Evolutionary conservation across 129 eudicot genomes (phyloP).

Genomic region (Centrapalus pauciflorus): DNA sequence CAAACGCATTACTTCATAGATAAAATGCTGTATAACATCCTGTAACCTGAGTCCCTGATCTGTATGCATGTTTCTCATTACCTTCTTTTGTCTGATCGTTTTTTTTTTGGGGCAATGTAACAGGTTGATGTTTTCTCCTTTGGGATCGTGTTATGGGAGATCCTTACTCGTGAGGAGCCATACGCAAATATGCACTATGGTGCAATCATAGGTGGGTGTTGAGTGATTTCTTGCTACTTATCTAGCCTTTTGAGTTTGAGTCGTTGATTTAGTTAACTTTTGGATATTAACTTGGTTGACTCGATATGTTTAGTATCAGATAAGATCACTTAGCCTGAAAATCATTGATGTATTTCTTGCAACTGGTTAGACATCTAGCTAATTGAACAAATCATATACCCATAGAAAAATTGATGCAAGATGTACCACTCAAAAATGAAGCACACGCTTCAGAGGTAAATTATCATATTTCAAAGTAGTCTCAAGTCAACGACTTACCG

Average conservation of each 20-base stretch:
- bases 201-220: constrained; percentile 74
- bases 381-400: not conserved
- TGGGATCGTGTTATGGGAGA: constrained; percentile 97
- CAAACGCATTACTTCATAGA: too few relatives aligned
- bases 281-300: constrained; percentile 8
- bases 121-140: constrained; percentile 97
- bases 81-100: not conserved
- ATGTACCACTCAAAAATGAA: too few relatives aligned
- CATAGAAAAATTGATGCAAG: too few relatives aligned
- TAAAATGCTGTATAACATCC: too few relatives aligned
- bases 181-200: constrained; percentile 98
- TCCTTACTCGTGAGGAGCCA: constrained; percentile 96
- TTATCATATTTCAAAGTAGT: too few relatives aligned
- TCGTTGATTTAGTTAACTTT: not conserved
- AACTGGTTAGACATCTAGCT: not conserved
- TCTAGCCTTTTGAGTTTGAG: not conserved
- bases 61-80: too few relatives aligned
- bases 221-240: constrained; percentile 4
- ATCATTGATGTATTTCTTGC: not conserved
- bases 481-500: not conserved
- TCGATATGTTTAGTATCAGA: constrained; percentile 4
- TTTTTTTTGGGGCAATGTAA: not conserved
- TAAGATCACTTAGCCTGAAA: not conserved
- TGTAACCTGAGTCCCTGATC: too few relatives aligned
- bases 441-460: too few relatives aligned